Evolutionary conservation across 2,329 filamentous ascomycete genomes (phyloP).

Genomic region (Sporothrix dimorphospora): DNA sequence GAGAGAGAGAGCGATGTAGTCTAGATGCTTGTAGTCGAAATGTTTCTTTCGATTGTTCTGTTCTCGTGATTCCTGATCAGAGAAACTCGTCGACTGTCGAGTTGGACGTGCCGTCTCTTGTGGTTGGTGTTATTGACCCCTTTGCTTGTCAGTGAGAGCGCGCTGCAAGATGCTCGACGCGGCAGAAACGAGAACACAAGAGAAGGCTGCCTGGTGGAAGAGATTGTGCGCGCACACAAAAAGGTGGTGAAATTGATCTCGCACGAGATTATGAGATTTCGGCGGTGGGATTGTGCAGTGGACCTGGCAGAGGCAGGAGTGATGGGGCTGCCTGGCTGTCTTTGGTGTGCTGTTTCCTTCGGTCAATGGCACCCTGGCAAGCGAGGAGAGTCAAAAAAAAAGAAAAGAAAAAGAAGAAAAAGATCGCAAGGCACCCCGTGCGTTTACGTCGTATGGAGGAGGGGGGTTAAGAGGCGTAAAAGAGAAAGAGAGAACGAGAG

Average conservation of each 20-base stretch:
- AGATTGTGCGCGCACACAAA: not conserved
- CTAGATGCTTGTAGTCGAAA: not conserved
- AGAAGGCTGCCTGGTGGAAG: not conserved
- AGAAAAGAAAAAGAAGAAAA: no score
- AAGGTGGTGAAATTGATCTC: conserved; percentile 20
- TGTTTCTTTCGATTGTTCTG: not conserved
- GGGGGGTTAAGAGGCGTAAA: not conserved
- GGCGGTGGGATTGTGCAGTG: conserved; percentile 9
- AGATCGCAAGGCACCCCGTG: conserved; percentile 19
- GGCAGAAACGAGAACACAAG: not conserved
- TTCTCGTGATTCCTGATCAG: not conserved
- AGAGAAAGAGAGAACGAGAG: not conserved
- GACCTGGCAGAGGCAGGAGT: conserved; percentile 6
- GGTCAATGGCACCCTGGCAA: conserved; percentile 1
- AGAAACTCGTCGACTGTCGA: not conserved
- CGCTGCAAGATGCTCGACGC: not conserved
- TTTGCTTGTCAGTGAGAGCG: not conserved
- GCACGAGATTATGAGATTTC: conserved; percentile 19
- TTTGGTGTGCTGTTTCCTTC: not conserved
- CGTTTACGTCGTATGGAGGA: conserved; percentile 22
- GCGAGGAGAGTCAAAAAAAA: not conserved
- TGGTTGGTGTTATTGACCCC: not conserved
- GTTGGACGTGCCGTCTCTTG: not conserved
- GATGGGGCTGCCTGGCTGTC: conserved; percentile 8
- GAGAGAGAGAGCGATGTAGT: not conserved